Base-by-base conservation (phyloP, 306 rosid genomes). In the Vigna trinervia region DNA sequence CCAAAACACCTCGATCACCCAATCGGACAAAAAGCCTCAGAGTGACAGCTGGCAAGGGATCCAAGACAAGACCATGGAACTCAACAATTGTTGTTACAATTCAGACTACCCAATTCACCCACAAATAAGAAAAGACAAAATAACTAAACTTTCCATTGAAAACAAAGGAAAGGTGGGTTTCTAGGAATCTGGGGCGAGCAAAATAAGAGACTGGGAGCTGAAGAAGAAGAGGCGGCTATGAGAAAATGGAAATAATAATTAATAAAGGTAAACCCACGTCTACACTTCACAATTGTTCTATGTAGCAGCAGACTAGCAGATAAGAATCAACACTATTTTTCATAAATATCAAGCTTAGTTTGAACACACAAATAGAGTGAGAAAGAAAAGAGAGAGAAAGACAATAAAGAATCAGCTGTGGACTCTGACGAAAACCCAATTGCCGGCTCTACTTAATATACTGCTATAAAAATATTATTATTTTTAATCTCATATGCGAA, bases 341-440 rank as follows among this genome's bases (percentile, higher is more conserved):
- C 52, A 59, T 54, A 70, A 54, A 50, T 71, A 68, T 50, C 53
- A 79, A 70, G 3, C 68, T 56, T 3, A 57, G 75, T 71, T 14
- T 73, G 41, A 59, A 56, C 11, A 71, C 6, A 47, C 20, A 34
- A 4, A 75, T 64, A 57, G 80, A 69, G 60, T 58, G 57, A 54
- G 3, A 51, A 30, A 71, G n/a, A 38, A 23, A 58, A 76, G 57
- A 69, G 66, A 36, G 61, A 78, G 50, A 68, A 56, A 34, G 54
- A 13, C 4, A 39, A 56, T 8, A 20, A 3, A 30, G 61, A 12
- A 72, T 47, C 69, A 67, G 74, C 8, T 74, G 86, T 75, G 86
- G 91, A 84, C 69, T 77, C 26, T 87, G 87, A 81, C 73, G 87
- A 26, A 70, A 62, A 12, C 41, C 23, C 62, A 60, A 64, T 82